Evolutionary conservation across 257 asterid genomes (phyloP), one percentile per base, ranked within the genome.

Genomic region (Echium plantagineum): DNA sequence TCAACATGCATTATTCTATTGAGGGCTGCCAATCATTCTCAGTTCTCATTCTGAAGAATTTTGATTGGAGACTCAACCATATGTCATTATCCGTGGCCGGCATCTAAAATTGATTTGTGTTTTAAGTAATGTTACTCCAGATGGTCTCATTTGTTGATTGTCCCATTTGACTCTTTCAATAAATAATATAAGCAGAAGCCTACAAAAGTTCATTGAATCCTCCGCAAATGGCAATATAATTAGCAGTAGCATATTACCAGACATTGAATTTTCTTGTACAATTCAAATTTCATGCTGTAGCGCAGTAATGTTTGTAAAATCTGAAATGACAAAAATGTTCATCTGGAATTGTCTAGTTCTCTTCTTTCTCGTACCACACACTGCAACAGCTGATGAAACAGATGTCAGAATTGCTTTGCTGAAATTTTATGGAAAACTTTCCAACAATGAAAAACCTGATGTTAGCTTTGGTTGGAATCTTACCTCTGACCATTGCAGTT

Each of bases 401-500:
- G 77, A 68, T 8, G 66, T 60, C 12, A 56, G 63, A 60, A 42
- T 38, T 15, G 70, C 75, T 2, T 42, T 85, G 63, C 70, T 69
- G 10, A 71, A 70, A 61, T 80, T 85, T 47, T 48, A 80, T 53
- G 52, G 75, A 3, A 60, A 75, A 51, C 74, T 85, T 7, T 76
- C 83, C 15, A 63, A 69, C 72, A 72, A 54, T 21, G 58, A 60
- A 20, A 17, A 64, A 9, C 22, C 59, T 16, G 67, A 55, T 52
- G 71, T 72, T 9, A 38, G 18, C 62, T 48, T 47, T 5, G 84
- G 78, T 5, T 85, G 94, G 94, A 82, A 80, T 54, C 48, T 68
- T 12, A 56, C 80, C 60, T 82, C 90, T 16, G 28, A 63, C n/a
- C 84, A 83, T 5, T 81, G 87, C 59, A 31, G 30, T 0, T 85